Evolutionary conservation across 73 alveolate species (phyloP).

Genomic region (Blepharisma japonicum): DNA sequence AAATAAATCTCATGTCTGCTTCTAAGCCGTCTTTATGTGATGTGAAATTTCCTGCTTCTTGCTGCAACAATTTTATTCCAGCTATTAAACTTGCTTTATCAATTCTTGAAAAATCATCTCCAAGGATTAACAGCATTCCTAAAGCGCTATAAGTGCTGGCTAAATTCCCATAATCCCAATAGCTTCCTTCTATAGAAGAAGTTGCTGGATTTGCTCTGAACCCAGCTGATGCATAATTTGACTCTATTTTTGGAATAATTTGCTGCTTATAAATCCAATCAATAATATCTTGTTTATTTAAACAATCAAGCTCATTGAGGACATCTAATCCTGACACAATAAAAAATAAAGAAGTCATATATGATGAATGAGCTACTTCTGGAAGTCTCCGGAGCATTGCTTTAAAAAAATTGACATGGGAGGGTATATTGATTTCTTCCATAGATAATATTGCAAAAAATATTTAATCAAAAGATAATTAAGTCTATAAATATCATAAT

Average conservation of each 20-base stretch:
- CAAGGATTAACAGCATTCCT: slow-evolving; percentile 24
- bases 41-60: not conserved
- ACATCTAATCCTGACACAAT: slow-evolving; percentile 6
- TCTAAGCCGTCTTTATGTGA: slow-evolving; percentile 27
- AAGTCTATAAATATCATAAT: no score
- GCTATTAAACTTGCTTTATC: not conserved
- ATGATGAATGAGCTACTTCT: slow-evolving; percentile 24
- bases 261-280: slow-evolving; percentile 37
- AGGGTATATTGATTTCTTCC: slow-evolving; percentile 4
- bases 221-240: slow-evolving; percentile 5
- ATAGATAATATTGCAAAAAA: not conserved
- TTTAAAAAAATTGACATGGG: not conserved
- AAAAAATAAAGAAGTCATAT: slow-evolving; percentile 15
- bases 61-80: not conserved
- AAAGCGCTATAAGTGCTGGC: slow-evolving; percentile 42
- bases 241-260: slow-evolving; percentile 6
- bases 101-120: slow-evolving; percentile 38
- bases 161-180: slow-evolving; percentile 31
- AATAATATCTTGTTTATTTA: slow-evolving; percentile 11
- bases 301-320: not conserved
- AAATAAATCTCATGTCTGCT: slow-evolving; percentile 41
- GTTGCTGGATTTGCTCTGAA: slow-evolving; percentile 30
- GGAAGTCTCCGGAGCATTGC: not conserved
- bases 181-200: not conserved
- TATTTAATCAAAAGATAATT: no score